Evolutionary conservation across 441 rosid genomes (phyloP).

Genomic region (Adansonia gregorii): DNA sequence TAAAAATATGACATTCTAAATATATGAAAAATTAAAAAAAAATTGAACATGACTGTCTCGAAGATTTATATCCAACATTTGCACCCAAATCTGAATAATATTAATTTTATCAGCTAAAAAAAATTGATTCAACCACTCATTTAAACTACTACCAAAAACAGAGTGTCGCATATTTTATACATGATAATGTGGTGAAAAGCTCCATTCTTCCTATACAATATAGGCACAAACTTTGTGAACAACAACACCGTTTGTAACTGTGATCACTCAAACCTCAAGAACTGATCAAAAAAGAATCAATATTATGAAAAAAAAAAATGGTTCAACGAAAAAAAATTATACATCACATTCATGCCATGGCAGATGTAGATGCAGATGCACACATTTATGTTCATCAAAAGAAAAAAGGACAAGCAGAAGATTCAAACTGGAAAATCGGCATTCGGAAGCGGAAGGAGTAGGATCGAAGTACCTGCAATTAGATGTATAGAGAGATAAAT

Average conservation of each 20-base stretch:
- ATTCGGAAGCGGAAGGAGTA: neutral
- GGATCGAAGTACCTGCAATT: conserved; percentile 13
- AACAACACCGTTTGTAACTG: neutral
- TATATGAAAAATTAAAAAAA: too few species aligned
- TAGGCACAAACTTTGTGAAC: neutral
- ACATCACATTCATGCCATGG: neutral
- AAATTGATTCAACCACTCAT: conserved; percentile 12
- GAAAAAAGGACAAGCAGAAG: neutral
- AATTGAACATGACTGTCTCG: too few species aligned
- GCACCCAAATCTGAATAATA: too few species aligned
- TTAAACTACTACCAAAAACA: neutral
- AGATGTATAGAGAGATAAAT: neutral
- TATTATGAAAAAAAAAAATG: neutral
- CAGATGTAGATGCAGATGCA: neutral
- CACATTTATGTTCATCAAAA: conserved; percentile 4
- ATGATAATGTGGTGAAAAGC: neutral
- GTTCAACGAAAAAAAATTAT: conserved; percentile 2
- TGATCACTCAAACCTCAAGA: neutral
- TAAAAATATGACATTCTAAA: too few species aligned
- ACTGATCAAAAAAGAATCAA: conserved; percentile 11
- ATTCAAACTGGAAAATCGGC: conserved; percentile 1
- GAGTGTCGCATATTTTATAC: neutral
- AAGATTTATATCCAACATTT: too few species aligned
- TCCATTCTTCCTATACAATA: neutral
- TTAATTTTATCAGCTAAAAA: neutral